Evolutionary conservation across 495 filamentous ascomycete species (phyloP).

Genomic region (Pyronema omphalodes): DNA sequence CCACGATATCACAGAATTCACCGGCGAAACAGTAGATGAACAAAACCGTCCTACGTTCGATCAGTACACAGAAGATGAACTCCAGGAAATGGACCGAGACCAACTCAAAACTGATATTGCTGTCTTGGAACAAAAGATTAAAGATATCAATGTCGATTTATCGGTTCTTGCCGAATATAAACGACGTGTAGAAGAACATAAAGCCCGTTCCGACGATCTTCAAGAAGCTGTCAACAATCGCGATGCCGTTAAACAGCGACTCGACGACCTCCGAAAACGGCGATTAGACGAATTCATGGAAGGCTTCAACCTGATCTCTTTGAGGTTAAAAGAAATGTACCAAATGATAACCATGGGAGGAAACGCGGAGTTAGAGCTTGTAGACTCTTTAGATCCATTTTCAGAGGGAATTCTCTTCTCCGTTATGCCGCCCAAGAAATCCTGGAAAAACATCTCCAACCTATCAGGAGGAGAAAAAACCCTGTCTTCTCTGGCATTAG

Average conservation of each 20-base stretch:
- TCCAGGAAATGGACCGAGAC: conserved; percentile 82
- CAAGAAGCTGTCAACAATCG: conserved; percentile 52
- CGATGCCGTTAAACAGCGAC: conserved; percentile 71
- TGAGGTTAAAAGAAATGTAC: conserved; percentile 97
- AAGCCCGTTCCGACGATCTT: conserved; percentile 62
- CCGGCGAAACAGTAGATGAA: conserved; percentile 22
- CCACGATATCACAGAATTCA: conserved; percentile 58
- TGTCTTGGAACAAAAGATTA: conserved; percentile 76
- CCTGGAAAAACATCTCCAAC: conserved; percentile 97
- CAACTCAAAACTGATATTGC: conserved; percentile 74
- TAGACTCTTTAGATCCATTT: conserved; percentile 90
- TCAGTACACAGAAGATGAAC: conserved; percentile 41
- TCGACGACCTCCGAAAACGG: conserved; percentile 75
- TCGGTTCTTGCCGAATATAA: conserved; percentile 86
- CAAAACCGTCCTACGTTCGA: background rate
- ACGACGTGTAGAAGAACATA: conserved; percentile 70
- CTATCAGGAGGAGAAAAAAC: conserved; percentile 94
- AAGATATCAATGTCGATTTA: conserved; percentile 74
- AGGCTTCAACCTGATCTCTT: conserved; percentile 84
- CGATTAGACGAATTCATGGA: conserved; percentile 96
- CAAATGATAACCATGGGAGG: conserved; percentile 99
- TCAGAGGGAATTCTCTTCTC: conserved; percentile 90
- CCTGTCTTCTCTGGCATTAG: conserved; percentile 74
- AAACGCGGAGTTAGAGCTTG: conserved; percentile 90
- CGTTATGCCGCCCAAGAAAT: conserved; percentile 99